Evolutionary conservation across 1,284 basidiomycete species (phyloP), one percentile per base, ranked within the genome.

Genomic region (Cerrena zonata): DNA sequence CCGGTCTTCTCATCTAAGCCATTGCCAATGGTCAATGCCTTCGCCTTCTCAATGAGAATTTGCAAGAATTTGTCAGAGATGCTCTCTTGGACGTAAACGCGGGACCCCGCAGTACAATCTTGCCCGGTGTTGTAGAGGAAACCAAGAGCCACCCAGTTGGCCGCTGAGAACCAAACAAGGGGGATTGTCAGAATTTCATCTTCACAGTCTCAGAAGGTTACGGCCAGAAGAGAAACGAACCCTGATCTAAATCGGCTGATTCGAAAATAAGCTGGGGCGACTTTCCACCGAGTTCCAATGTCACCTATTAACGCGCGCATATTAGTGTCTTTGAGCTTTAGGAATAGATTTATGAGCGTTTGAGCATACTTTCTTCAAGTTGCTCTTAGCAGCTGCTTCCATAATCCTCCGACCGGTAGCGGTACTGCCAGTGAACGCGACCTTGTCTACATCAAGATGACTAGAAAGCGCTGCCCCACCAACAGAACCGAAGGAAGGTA

Each of bases 261-360:
- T 89, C 84, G 60, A 91, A 91, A 53, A 91, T 70, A 54, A 91
- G 73, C 66, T 94, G 89, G 38, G 94, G 92, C n/a, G 90, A 91
- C 73, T 97, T 98, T 46, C 94, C 94, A 47, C 94, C 94, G 26
- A 98, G 83, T 70, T 98, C 94, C 55, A 97, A 78, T 46, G 91
- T 91, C 47, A 96, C 84, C 81, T 91, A 60, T 50, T 15, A 34
- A 34, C 30, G 30, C 15, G 30, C 30, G 30, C 2, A 44, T 11
- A 42, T 42, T 21, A 45, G 30, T 39, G 18, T 12, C 18, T n/a
- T 24, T 22, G 30, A 7, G 15, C 30, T 34, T 7, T 34, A 34
- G 7, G 30, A 34, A 34, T 41, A 41, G 7, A 41, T 10, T n/a
- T 21, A 39, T 25, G 38, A 24, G 22, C 18, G 22, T 18, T 4